Percentiles rank a stretch among this genome's conserved stretches.
These are phyloP conservation scores for Flaveria ramosissima DNA, from an alignment of 129 eudicot species.

Conservation along the genomic window DNA sequence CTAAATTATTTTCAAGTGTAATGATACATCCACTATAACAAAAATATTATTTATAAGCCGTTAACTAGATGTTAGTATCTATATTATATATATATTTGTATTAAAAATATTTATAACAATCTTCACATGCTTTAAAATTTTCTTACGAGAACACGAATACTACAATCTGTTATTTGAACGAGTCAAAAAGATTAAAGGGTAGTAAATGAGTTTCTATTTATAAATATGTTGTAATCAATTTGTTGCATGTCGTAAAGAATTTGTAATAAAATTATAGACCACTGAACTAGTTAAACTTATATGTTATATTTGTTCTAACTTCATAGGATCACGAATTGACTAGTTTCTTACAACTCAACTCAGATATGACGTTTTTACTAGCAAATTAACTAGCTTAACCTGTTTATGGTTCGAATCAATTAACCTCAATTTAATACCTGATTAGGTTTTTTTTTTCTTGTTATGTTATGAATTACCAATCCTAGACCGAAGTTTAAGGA, in stretches of 20 bases:
- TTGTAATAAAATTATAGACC: background rate
- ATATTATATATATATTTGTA: too few species aligned
- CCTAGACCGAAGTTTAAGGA: background rate
- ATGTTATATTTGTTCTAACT: background rate
- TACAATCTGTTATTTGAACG: background rate
- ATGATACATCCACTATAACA: conserved; percentile 24
- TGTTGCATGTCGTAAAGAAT: background rate
- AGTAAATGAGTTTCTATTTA: background rate
- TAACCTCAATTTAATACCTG: too few species aligned
- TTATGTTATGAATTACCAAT: too few species aligned
- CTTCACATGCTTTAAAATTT: background rate
- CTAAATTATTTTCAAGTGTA: conserved; percentile 21
- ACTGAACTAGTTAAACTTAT: background rate
- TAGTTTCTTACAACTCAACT: background rate
- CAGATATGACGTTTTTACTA: background rate
- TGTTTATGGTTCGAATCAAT: too few species aligned
- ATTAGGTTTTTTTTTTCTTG: too few species aligned
- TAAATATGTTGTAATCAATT: background rate
- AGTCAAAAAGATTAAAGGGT: background rate
- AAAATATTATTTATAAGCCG: background rate
- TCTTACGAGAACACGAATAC: background rate
- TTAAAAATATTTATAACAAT: background rate
- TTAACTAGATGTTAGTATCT: too few species aligned
- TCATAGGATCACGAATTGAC: too few species aligned
- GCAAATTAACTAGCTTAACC: too few species aligned